Base-by-base conservation (phyloP, 2,329 filamentous ascomycete genomes). In the Diaporthe sp. region DNA sequence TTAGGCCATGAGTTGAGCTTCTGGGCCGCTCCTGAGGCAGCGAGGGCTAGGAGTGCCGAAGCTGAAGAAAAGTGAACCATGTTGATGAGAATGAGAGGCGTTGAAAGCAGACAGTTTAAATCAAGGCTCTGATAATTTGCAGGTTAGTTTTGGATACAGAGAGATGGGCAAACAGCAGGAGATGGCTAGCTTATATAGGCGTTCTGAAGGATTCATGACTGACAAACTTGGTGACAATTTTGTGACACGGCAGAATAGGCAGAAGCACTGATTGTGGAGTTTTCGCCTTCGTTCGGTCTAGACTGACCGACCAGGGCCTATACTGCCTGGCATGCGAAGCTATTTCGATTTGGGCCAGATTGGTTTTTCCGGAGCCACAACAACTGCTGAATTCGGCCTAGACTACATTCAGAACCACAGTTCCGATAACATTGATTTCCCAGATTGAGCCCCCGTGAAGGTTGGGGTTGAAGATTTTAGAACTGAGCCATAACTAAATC, bases 1-100 rank as follows among this genome's bases (percentile, higher is more conserved):
- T 44, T 22, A 15, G 60, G 60, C 60, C 61, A 65, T 19, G 61
- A 22, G 61, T 65, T 65, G 9, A 65, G 61, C n/a, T 65, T 34
- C 42, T 49, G 42, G 61, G 61, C 61, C 9, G 61, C 28, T 49
- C 15, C 61, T 19, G 28, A 65, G 19, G 61, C 39, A 19, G 28
- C 25, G 10, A 65, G 42, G 28, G 17, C 3, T 3, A 62, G 39
- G 9, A 62, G n/a, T 2, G 60, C 37, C 39, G 17, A 19, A 39
- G 60, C n/a, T 46, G n/a, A 62, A 9, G n/a, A 1, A 31, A 44
- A n/a, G n/a, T 37, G n/a, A 25, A 44, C 60, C 60, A 62, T 62
- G 39, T 62, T 62, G 60, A 28, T 25, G 37, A 39, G 37, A 39
- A 39, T 39, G 4, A 6, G 39, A 44, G 3, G 34, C n/a, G 34